These are phyloP conservation scores for Corchorus capsularis DNA, from an alignment of 345 rosid genomes.

Conservation along the genomic window DNA sequence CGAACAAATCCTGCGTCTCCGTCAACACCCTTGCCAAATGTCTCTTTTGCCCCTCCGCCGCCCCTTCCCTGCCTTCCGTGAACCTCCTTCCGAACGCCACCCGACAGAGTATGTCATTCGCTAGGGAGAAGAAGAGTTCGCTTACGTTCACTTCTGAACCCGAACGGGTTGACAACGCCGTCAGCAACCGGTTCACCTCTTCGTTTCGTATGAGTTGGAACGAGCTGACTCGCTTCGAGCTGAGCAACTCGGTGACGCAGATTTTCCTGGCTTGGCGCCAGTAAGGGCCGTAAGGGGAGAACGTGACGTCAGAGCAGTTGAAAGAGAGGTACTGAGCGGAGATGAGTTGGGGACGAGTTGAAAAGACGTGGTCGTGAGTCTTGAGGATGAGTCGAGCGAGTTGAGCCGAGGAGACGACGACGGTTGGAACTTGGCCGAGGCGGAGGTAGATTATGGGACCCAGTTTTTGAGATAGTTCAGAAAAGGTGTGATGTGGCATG, in stretches of 20 bases:
- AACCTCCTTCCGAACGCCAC: conserved; percentile 46
- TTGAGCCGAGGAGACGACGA: conserved; percentile 35
- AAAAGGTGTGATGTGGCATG: conserved; percentile 43
- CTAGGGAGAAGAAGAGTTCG: conserved; percentile 27
- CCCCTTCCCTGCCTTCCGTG: conserved; percentile 13
- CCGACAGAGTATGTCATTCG: conserved; percentile 37
- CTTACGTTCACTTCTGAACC: conserved; percentile 35
- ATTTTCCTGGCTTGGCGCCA: conserved; percentile 43
- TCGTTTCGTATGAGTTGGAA: conserved; percentile 28
- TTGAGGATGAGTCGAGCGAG: conserved; percentile 28
- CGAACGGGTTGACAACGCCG: neutral
- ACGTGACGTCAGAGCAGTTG: conserved; percentile 42
- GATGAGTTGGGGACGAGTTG: conserved; percentile 17
- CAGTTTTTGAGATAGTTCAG: conserved; percentile 28
- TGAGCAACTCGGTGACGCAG: conserved; percentile 43
- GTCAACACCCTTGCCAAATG: conserved; percentile 34
- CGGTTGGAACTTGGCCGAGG: conserved; percentile 45
- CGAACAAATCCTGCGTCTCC: conserved; percentile 44
- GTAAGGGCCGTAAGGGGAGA: conserved; percentile 43
- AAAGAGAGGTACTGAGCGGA: conserved; percentile 34
- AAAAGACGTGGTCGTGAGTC: conserved; percentile 16
- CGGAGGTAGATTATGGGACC: conserved; percentile 46
- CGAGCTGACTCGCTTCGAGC: conserved; percentile 33
- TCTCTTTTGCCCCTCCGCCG: conserved; percentile 10
- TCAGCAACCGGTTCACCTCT: conserved; percentile 33